Evolutionary conservation across 805 yeast species (phyloP), one percentile per base, ranked within the genome.

Genomic region (Ogataea dorogensis): DNA sequence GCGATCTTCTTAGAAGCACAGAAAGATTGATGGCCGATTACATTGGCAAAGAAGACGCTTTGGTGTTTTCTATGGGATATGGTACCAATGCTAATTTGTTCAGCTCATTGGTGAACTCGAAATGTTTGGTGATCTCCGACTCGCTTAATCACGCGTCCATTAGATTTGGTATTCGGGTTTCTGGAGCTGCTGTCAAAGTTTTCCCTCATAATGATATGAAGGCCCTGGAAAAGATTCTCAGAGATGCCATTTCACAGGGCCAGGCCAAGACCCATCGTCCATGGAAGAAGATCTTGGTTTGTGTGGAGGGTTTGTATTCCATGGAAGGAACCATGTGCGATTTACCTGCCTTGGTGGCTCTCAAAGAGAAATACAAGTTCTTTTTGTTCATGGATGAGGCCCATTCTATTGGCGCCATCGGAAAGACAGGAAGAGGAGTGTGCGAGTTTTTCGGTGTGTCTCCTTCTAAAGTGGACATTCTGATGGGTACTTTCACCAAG

Each of bases 391-490:
- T 94, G 44, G 99, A 93, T 61, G 99, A 93, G 63, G 98, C 98
- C 9, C 99, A 93, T 62, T 91, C 98, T 5, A 83, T 93, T 54
- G 99, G 99, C 53, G 98, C 98, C n/a, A 73, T 93, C 65, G 99
- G 99, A 18, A 93, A 94, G 28, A 65, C 65, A 34, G 98, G 98
- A 29, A 80, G 85, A 56, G 99, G 99, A 56, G 83, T 93, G 23
- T 89, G 97, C 67, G 98, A 93, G 56, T 86, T 86, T 64, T 93
- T 85, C 60, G 82, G 81, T 36, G 76, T 93, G 31, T 73, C 79
- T 46, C 91, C 98, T 25, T 58, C 65, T 9, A 76, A 76, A 28
- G 70, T 93, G 39, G 99, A 93, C 64, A 67, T 93, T 44, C 65
- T 93, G 48, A 93, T 93, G 99, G 99, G 99, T 33, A 93, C 99